Evolutionary conservation across 805 yeast genomes (phyloP), one percentile per base, ranked within the genome.

Genomic region (Yamadazyma paraphyllophila): DNA sequence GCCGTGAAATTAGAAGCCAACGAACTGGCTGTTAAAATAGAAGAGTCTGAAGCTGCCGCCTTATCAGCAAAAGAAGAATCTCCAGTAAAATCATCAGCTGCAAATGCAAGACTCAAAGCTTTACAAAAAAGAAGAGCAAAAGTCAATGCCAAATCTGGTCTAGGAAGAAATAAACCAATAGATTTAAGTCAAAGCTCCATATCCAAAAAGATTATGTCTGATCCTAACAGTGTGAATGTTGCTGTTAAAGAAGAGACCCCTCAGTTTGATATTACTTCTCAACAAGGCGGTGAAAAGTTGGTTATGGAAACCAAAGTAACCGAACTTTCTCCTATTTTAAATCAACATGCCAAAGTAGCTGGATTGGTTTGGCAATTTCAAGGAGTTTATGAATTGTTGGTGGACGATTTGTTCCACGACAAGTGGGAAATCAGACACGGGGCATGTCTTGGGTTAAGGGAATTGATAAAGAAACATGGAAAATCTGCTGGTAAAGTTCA

Each of bases 401-500:
- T 89, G 48, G 80, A 80, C 33, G 96, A 90, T 55, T 66, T 94
- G 47, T 88, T 88, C 60, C 83, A 84, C 49, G 96, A 88, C 34
- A 74, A 76, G 36, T 94, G 99, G 99, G 98, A 94, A 67, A 76
- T 84, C 12, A 80, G 99, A 55, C 99, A 94, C 66, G 99, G 99
- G 30, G 90, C 97, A 0, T 87, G 96, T 2, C 74, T 94, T 56
- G 98, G 98, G 0, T 69, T 94, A 32, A 76, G 98, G 60, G 99
- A 94, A 62, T 75, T 94, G 43, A 74, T 89, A 39, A 80, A 81
- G 49, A 82, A 79, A 49, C 98, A 91, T 55, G 97, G 97, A 0
- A 69, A 69, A 25, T 86, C 92, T 20, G 96, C 92, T 2, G 97
- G 97, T 12, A 78, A 96, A 64, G 76, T 88, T 6, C 75, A 76